Evolutionary conservation across 805 yeast species (phyloP).

Genomic region (Candida sakaeoensis): DNA sequence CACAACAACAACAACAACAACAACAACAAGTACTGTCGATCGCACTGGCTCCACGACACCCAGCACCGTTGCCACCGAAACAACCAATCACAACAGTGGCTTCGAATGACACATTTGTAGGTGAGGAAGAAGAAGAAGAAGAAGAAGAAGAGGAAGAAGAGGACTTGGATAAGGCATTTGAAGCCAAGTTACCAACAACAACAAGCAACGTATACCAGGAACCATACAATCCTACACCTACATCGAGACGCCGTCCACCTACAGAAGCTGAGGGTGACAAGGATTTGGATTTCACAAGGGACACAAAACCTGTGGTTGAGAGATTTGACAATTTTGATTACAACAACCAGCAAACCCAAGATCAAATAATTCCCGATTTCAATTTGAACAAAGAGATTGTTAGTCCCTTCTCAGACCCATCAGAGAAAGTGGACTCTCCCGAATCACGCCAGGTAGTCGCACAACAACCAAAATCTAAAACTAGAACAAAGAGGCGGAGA

Average conservation of each 20-base stretch:
- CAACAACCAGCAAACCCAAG: conserved; percentile 12
- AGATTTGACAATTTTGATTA: conserved; percentile 13
- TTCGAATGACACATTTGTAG: conserved; percentile 3
- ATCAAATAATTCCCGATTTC: conserved; percentile 12
- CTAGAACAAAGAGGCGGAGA: conserved; percentile 39
- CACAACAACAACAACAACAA: no score
- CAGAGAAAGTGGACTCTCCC: conserved; percentile 3
- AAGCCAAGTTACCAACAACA: conserved; percentile 28
- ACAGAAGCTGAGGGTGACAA: conserved; percentile 3
- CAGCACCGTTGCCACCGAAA: conserved; percentile 1
- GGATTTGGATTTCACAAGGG: conserved; percentile 1
- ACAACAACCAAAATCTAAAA: conserved; percentile 13
- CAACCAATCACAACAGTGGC: neutral
- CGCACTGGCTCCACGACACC: no score
- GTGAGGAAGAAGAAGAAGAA: no score
- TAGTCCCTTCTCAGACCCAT: conserved; percentile 10
- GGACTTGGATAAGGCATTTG: conserved; percentile 18
- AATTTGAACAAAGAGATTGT: neutral
- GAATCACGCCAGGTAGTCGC: conserved; percentile 1
- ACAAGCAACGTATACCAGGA: conserved; percentile 23
- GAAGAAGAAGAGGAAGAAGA: no score
- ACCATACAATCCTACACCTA: conserved; percentile 23
- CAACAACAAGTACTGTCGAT: no score
- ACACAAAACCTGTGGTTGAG: neutral
- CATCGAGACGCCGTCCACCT: conserved; percentile 14